Percentiles rank a stretch among this genome's conserved stretches.
These are phyloP conservation scores for Aureobasidium sp. DNA, from an alignment of 2,329 filamentous ascomycete genomes.

Conservation along the genomic window DNA sequence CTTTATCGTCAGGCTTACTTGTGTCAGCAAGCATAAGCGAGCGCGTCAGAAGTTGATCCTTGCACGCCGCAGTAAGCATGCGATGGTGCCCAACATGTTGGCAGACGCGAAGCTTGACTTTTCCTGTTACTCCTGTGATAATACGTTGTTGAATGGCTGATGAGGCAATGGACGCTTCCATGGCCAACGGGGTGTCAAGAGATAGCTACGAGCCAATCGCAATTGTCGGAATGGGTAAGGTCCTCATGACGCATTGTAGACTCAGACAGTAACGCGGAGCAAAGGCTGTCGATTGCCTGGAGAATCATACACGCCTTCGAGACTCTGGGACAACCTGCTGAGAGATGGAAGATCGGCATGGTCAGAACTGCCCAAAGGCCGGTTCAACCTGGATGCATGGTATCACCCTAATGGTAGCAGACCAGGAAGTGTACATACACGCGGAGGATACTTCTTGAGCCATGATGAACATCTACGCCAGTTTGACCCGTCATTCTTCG, in stretches of 20 bases:
- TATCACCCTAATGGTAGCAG: slow-evolving; percentile 20
- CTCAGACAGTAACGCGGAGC: not conserved
- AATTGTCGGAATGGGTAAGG: slow-evolving; percentile 32
- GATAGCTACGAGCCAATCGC: slow-evolving; percentile 33
- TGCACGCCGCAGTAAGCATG: not conserved
- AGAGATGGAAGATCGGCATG: slow-evolving; percentile 15
- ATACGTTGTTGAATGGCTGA: too few relatives aligned
- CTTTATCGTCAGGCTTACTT: not conserved
- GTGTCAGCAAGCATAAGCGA: not conserved
- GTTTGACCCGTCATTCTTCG: slow-evolving; percentile 25
- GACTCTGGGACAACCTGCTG: slow-evolving; percentile 15
- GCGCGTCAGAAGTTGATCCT: too few relatives aligned
- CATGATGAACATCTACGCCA: slow-evolving; percentile 20
- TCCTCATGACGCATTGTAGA: not conserved
- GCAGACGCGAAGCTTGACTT: not conserved
- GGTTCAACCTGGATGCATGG: slow-evolving; percentile 19
- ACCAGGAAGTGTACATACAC: slow-evolving; percentile 3
- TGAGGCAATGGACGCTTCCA: not conserved
- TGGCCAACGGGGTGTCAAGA: not conserved
- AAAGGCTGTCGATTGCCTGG: slow-evolving; percentile 40
- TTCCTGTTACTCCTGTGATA: not conserved
- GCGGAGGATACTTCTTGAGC: slow-evolving; percentile 19
- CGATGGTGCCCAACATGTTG: not conserved
- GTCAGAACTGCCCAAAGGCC: slow-evolving; percentile 21
- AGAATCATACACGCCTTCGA: slow-evolving; percentile 22